Evolutionary conservation across 2,329 filamentous ascomycete species (phyloP).

Genomic region (Diaporthe sp.): DNA sequence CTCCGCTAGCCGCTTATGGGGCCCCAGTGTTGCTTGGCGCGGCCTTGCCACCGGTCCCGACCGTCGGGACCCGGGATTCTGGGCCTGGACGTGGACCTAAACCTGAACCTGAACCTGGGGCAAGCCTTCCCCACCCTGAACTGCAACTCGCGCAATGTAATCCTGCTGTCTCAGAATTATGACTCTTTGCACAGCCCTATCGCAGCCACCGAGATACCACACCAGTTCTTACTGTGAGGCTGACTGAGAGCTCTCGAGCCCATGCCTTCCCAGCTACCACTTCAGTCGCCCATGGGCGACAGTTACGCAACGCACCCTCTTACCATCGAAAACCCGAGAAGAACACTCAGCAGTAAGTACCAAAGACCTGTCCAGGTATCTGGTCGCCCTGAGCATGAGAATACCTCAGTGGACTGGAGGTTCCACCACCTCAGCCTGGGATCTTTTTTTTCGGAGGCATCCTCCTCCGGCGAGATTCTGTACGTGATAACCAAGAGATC

Average conservation of each 20-base stretch:
- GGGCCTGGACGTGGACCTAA: too few relatives aligned
- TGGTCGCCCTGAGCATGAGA: background rate
- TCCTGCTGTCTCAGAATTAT: constrained; percentile 5
- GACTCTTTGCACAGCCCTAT: constrained; percentile 14
- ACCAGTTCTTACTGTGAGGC: background rate
- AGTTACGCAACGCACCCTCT: background rate
- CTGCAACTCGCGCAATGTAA: background rate
- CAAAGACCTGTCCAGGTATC: background rate
- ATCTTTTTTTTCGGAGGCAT: background rate
- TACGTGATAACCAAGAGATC: too few relatives aligned
- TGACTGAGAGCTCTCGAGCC: background rate
- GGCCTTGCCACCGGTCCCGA: constrained; percentile 14
- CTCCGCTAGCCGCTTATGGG: constrained; percentile 27
- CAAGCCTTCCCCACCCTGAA: background rate
- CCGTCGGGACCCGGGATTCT: background rate
- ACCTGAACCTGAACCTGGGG: background rate
- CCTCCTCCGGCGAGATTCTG: too few relatives aligned
- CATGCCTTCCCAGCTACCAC: background rate
- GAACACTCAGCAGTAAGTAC: background rate
- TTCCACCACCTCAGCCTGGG: background rate
- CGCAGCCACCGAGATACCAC: background rate
- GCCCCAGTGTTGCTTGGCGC: constrained; percentile 9
- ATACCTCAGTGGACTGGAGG: background rate
- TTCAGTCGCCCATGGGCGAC: background rate
- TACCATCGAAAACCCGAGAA: too few relatives aligned